These are phyloP conservation scores for Penicillium capsulatum DNA, from an alignment of 2,329 filamentous ascomycete genomes.

Conservation along the genomic window DNA sequence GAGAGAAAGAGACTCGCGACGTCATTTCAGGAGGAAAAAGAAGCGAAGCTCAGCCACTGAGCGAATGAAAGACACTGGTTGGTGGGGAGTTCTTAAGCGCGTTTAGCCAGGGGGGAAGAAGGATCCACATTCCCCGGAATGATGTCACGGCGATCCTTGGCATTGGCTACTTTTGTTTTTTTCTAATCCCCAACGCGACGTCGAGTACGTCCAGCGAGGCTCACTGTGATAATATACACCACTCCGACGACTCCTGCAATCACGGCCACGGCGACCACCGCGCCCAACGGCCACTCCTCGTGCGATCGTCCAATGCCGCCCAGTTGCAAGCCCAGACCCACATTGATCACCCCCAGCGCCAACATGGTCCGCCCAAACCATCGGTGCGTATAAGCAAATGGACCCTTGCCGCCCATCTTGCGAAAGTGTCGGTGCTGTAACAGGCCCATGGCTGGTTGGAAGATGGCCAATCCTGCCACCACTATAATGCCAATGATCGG, in stretches of 20 bases:
- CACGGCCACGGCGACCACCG: conserved; percentile 49
- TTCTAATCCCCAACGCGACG: not conserved
- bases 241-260: conserved; percentile 48
- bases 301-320: conserved; percentile 38
- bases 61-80: not conserved
- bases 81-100: not conserved
- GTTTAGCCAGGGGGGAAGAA: too few relatives aligned
- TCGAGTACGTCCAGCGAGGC: not conserved
- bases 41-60: not conserved
- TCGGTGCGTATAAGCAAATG: conserved; percentile 50
- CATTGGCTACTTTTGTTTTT: not conserved
- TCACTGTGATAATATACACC: conserved; percentile 34
- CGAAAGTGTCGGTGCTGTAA: conserved; percentile 52
- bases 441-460: conserved; percentile 52
- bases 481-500: conserved; percentile 54
- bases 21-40: conserved; percentile 2
- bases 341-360: conserved; percentile 53
- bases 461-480: conserved; percentile 50
- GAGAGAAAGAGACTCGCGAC: not conserved
- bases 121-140: too few relatives aligned
- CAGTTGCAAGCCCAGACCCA: conserved; percentile 52
- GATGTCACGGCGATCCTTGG: not conserved
- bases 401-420: conserved; percentile 43
- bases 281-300: conserved; percentile 23
- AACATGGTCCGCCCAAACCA: conserved; percentile 53